Base-by-base conservation (phyloP, 1,139 yeast species). In the Pichia sp. region DNA sequence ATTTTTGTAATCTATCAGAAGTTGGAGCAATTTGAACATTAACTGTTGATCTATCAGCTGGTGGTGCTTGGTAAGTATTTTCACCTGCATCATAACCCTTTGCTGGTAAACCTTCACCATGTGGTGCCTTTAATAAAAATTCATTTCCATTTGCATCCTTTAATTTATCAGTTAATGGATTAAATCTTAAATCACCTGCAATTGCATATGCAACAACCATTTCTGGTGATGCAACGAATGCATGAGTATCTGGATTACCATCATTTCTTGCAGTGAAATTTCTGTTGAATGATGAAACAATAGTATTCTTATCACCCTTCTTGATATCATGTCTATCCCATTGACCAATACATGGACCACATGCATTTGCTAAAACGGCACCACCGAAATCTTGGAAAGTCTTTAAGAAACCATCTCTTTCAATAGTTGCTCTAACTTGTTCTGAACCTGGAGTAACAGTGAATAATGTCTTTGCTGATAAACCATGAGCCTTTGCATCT, bases 281-380 rank as follows among this genome's bases (percentile, higher is more conserved):
- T 85, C 98, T 89, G 93, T 93, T 93, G 87, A 88, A 93, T 62
- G 98, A 91, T 42, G 98, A 87, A 63, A 93, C 96, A 78, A 93
- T 93, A 65, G 99, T 88, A 84, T 91, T 91, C 82, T 88, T 89
- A 72, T 89, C 97, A 76, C 97, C 97, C 84, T 90, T 93, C 80
- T 87, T 81, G 72, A 91, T 82, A 72, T 93, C 98, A 70, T 82
- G 90, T 80, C 99, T 88, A 73, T 93, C 98, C 99, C 99, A 93
- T 81, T 93, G 99, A 73, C 99, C 99, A 70, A 93, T 93, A 83
- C 99, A 91, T 73, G 99, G 99, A 73, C 99, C 99, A 81, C 99
- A 91, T 60, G 99, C 99, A 72, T 93, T 93, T 62, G 99, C 98
- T 73, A 93, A 80, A 58, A 93, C 96, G 59, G 85, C 79, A 76